These are phyloP conservation scores for Leucoagaricus sp. DNA, from an alignment of 1,284 basidiomycete species.

Conservation along the genomic window DNA sequence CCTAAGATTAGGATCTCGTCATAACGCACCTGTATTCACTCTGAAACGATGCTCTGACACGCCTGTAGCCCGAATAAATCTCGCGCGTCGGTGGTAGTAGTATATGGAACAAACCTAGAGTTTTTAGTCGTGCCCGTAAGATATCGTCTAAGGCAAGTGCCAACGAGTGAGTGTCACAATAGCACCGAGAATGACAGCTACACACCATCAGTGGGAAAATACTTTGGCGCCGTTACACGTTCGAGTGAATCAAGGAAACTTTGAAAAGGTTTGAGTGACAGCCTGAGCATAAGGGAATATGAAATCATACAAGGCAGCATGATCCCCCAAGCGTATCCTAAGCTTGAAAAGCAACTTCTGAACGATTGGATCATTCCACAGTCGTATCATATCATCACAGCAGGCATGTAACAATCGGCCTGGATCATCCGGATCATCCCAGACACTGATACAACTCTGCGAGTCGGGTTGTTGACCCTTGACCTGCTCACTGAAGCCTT, in stretches of 20 bases:
- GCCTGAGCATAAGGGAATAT: not conserved
- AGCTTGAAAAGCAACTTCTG: slow-evolving; percentile 45
- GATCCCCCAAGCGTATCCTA: slow-evolving; percentile 55
- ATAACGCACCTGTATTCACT: slow-evolving; percentile 1
- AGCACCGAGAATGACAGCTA: not conserved
- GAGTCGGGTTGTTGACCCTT: not conserved
- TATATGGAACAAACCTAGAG: slow-evolving; percentile 57
- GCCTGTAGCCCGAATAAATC: slow-evolving; percentile 28
- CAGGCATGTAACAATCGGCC: slow-evolving; percentile 45
- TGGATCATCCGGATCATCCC: slow-evolving; percentile 43
- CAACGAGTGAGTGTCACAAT: not conserved
- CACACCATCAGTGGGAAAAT: slow-evolving; percentile 79
- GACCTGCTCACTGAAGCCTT: slow-evolving; percentile 31
- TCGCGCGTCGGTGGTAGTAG: not conserved
- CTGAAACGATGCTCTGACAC: slow-evolving; percentile 54
- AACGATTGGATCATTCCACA: slow-evolving; percentile 55
- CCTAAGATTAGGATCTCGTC: not conserved
- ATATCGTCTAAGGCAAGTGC: slow-evolving; percentile 71
- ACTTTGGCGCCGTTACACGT: slow-evolving; percentile 74
- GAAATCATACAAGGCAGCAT: slow-evolving; percentile 61
- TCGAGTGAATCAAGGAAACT: slow-evolving; percentile 64
- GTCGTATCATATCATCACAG: slow-evolving; percentile 48
- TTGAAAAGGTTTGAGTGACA: not conserved
- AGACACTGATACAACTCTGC: slow-evolving; percentile 34
- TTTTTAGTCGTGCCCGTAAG: slow-evolving; percentile 89